A percentile compares a stretch with the other conserved stretches of the same genome.
These are phyloP conservation scores for Zygotorulaspora florentina DNA, from an alignment of 805 yeast genomes.

Conservation along the genomic window DNA sequence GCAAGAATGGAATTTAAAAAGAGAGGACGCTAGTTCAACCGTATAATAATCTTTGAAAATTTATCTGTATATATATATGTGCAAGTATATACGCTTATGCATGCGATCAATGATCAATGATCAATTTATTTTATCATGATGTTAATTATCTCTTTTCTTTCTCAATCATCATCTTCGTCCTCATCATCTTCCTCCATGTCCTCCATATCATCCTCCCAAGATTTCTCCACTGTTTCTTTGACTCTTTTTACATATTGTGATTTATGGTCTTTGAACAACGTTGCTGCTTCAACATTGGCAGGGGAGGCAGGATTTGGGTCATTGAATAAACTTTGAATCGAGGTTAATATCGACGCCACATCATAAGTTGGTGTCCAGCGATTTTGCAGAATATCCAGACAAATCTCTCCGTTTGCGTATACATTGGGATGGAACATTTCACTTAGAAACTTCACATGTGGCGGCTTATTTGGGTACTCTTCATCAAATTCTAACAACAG, in stretches of 20 bases:
- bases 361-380: slow-evolving; percentile 99
- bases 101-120: slow-evolving; percentile 1
- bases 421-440: slow-evolving; percentile 99
- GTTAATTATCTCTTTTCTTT: too few species aligned
- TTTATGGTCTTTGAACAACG: slow-evolving; percentile 89
- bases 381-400: slow-evolving; percentile 92
- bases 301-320: slow-evolving; percentile 97
- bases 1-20: slow-evolving; percentile 45
- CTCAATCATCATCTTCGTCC: slow-evolving; percentile 33
- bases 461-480: slow-evolving; percentile 97
- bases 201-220: slow-evolving; percentile 79
- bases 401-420: slow-evolving; percentile 90
- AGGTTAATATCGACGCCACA: slow-evolving; percentile 90
- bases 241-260: slow-evolving; percentile 89
- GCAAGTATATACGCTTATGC: slow-evolving; percentile 4
- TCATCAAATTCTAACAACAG: slow-evolving; percentile 86
- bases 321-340: slow-evolving; percentile 84
- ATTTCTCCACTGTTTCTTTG: slow-evolving; percentile 88
- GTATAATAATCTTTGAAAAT: not conserved
- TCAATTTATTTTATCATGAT: not conserved
- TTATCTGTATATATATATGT: slow-evolving; percentile 3
- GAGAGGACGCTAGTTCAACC: not conserved
- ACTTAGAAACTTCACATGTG: slow-evolving; percentile 81
- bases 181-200: slow-evolving; percentile 39
- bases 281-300: slow-evolving; percentile 97